A percentile compares a stretch with the other conserved stretches of the same genome.
Evolutionary conservation across 768 basidiomycete genomes (phyloP).

Genomic region (Strobilomyces dryophilus): DNA sequence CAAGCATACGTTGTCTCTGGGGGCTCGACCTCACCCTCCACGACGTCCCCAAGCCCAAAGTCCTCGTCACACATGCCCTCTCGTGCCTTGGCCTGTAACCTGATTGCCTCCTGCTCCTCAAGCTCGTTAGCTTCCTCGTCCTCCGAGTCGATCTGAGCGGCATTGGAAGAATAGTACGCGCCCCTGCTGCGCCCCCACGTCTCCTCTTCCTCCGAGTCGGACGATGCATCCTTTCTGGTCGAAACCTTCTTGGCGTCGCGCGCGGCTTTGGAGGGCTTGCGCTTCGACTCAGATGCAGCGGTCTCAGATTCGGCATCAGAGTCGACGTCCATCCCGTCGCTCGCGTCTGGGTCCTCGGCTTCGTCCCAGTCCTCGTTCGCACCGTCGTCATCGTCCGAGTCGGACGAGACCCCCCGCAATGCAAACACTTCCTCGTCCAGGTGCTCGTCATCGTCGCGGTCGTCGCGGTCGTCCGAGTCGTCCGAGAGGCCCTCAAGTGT

Average conservation of each 20-base stretch:
- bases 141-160: constrained; percentile 72
- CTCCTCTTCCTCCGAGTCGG: constrained; percentile 39
- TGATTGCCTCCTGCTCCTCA: constrained; percentile 82
- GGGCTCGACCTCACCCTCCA: constrained; percentile 33
- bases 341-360: constrained; percentile 29
- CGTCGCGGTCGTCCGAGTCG: not conserved
- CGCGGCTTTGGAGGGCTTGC: constrained; percentile 6
- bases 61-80: constrained; percentile 74
- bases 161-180: constrained; percentile 86
- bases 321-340: constrained; percentile 24
- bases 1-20: constrained; percentile 28
- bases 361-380: constrained; percentile 34
- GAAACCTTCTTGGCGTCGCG: constrained; percentile 12
- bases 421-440: constrained; percentile 68
- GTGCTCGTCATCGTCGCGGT: constrained; percentile 35
- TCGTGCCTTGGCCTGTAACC: constrained; percentile 71
- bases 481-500: constrained; percentile 54
- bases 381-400: constrained; percentile 12
- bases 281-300: constrained; percentile 7
- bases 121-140: constrained; percentile 87
- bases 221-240: not conserved
- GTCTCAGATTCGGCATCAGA: not conserved
- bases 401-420: constrained; percentile 50
- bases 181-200: constrained; percentile 79
- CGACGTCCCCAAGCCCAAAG: constrained; percentile 71